phyloP scores from a whole-genome alignment of 2,329 filamentous ascomycete genomes.

The Cladosporium sp. region DNA sequence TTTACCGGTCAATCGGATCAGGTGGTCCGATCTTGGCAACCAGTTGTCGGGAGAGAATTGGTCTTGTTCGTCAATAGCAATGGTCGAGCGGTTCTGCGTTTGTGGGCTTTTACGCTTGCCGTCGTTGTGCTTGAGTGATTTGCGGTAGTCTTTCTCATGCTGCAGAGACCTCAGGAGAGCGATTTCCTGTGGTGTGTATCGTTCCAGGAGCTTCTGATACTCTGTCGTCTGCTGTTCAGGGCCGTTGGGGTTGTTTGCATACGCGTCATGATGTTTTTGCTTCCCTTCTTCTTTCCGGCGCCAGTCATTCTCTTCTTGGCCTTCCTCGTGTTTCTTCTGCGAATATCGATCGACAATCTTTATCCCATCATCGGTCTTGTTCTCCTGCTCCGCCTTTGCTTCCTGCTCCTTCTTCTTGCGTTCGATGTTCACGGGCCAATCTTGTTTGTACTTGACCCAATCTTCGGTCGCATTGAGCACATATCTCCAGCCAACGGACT shows the following conservation, averaged over 20 bases:
- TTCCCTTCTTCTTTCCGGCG: slow-evolving; percentile 31
- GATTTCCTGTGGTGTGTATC: slow-evolving; percentile 42
- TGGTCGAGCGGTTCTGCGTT: slow-evolving; percentile 26
- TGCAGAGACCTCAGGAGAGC: slow-evolving; percentile 39
- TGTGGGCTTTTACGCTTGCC: slow-evolving; percentile 39
- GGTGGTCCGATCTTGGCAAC: slow-evolving; percentile 44
- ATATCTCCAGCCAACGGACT: slow-evolving; percentile 47
- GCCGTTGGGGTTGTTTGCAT: slow-evolving; percentile 25
- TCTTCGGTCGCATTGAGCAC: slow-evolving; percentile 48
- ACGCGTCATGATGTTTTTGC: slow-evolving; percentile 36
- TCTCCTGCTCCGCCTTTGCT: slow-evolving; percentile 18
- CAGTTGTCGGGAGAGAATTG: slow-evolving; percentile 53
- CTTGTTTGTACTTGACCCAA: slow-evolving; percentile 46
- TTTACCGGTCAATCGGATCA: slow-evolving; percentile 51
- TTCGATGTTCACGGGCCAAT: slow-evolving; percentile 47
- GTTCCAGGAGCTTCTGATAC: slow-evolving; percentile 31
- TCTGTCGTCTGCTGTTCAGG: slow-evolving; percentile 16
- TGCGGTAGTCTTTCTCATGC: slow-evolving; percentile 43
- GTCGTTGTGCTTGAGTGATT: slow-evolving; percentile 40
- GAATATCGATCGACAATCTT: slow-evolving; percentile 8
- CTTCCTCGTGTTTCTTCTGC: slow-evolving; percentile 19
- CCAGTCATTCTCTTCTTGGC: slow-evolving; percentile 20
- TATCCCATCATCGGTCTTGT: slow-evolving; percentile 15
- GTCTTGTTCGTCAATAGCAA: slow-evolving; percentile 47
- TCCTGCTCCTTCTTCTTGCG: slow-evolving; percentile 32